phyloP scores from a whole-genome alignment of 805 yeast species.

The Candida alai region DNA sequence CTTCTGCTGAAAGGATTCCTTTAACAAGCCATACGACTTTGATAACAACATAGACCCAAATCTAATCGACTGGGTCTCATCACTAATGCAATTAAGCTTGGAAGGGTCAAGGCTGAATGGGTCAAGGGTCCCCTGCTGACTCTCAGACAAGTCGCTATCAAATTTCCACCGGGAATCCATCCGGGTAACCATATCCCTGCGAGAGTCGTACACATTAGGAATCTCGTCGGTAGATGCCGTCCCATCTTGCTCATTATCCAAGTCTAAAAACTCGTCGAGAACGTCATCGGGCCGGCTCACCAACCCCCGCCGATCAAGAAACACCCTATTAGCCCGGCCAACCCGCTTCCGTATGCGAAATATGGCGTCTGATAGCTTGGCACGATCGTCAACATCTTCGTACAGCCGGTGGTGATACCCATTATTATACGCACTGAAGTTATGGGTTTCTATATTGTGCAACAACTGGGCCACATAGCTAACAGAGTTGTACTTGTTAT shows the following conservation, averaged over 20 bases:
- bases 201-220: conserved; percentile 44
- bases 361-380: conserved; percentile 44
- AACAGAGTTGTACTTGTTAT: conserved; percentile 18
- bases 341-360: conserved; percentile 67
- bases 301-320: conserved; percentile 71
- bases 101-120: conserved; percentile 79
- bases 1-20: conserved; percentile 73
- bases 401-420: conserved; percentile 26
- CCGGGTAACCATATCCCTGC: conserved; percentile 42
- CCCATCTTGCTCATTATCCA: conserved; percentile 20
- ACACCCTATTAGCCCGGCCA: conserved; percentile 67
- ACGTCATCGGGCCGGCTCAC: conserved; percentile 17
- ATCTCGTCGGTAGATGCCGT: conserved; percentile 15
- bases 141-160: conserved; percentile 53
- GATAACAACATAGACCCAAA: conserved; percentile 89
- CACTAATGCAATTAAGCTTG: conserved; percentile 72
- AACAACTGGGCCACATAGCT: conserved; percentile 38
- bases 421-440: conserved; percentile 36
- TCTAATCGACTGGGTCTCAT: conserved; percentile 83
- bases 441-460: conserved; percentile 35
- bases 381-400: conserved; percentile 17
- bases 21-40: conserved; percentile 75
- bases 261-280: conserved; percentile 14
- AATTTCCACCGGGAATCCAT: conserved; percentile 63
- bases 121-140: conserved; percentile 30